Evolutionary conservation across 352 stramenopile genomes (phyloP), one percentile per base, ranked within the genome.

Genomic region (Globisporangium paroecandrum): DNA sequence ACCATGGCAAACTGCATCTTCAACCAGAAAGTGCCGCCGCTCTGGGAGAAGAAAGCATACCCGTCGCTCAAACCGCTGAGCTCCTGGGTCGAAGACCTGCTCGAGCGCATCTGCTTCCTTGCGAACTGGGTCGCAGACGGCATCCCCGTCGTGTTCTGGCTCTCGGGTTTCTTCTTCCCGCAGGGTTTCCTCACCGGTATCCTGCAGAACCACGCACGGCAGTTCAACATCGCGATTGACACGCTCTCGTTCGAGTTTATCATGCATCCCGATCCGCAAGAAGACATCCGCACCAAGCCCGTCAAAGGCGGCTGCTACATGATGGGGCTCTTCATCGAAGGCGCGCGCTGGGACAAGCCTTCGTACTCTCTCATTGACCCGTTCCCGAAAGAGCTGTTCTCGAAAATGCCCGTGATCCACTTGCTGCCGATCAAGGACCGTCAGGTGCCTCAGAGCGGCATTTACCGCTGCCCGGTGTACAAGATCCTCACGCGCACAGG

Each of bases 381-480:
- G 7, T 68, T 93, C 32, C 94, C 93, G 1, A 97, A 98, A 56
- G 89, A 98, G 65, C 78, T 98, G 7, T 98, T 97, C 70, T 95
- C 91, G 29, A 85, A 90, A 43, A 93, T 98, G 79, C 93, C 95
- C 1, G 89, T 96, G 32, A 78, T 97, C 38, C 92, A 95, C 73
- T 77, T 97, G 49, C 86, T 94, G 53, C 90, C 90, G 8, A 80
- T 83, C 38, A 78, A 92, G 57, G 78, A 98, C 64, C 85, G 94
- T 29, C 76, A 88, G 66, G 77, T 80, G 0, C 85, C 90, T 1
- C 82, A 85, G 25, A 81, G 83, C 56, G 88, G 89, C 46, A 87
- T 98, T 56, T 98, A 98, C 60, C 90, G 91, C 24, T 98, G 93
- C 53, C 95, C 95, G 0, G 89, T 98, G 34, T 98, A 98, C 81